These are phyloP conservation scores for Chytridium lagenaria DNA, from an alignment of 371 early-diverging fungal species.

Conservation along the genomic window DNA sequence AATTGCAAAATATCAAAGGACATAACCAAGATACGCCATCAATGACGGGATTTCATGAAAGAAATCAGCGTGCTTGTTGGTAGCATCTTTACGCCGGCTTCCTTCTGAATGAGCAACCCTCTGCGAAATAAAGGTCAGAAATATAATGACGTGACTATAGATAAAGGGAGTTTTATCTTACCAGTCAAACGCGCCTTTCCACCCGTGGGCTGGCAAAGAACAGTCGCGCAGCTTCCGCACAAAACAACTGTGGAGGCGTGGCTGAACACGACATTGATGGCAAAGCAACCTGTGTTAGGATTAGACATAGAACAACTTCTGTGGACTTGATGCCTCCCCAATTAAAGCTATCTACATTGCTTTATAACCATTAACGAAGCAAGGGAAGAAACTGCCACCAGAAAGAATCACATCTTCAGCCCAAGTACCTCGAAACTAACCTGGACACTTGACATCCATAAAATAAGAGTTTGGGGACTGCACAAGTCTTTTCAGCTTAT, in stretches of 20 bases:
- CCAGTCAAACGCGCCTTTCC: conserved; percentile 97
- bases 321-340: no score
- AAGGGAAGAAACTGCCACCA: no score
- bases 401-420: no score
- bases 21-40: no score
- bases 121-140: conserved; percentile 38
- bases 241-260: conserved; percentile 98
- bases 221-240: conserved; percentile 94
- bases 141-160: background rate
- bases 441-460: conserved; percentile 99
- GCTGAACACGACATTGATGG: conserved; percentile 97
- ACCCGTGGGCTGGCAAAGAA: conserved; percentile 99
- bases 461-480: conserved; percentile 99
- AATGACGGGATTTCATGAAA: no score
- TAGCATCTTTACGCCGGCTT: no score
- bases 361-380: no score
- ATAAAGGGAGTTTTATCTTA: conserved; percentile 22
- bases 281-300: conserved; percentile 77
- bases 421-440: conserved; percentile 55
- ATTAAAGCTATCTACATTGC: no score
- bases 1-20: no score
- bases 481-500: conserved; percentile 99
- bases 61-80: no score
- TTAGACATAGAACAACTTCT: no score
- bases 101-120: conserved; percentile 78